Percentiles rank a stretch among this genome's conserved stretches.
These are phyloP conservation scores for Coemansia umbellata DNA, from an alignment of 192 early-diverging fungal species.

Conservation along the genomic window DNA sequence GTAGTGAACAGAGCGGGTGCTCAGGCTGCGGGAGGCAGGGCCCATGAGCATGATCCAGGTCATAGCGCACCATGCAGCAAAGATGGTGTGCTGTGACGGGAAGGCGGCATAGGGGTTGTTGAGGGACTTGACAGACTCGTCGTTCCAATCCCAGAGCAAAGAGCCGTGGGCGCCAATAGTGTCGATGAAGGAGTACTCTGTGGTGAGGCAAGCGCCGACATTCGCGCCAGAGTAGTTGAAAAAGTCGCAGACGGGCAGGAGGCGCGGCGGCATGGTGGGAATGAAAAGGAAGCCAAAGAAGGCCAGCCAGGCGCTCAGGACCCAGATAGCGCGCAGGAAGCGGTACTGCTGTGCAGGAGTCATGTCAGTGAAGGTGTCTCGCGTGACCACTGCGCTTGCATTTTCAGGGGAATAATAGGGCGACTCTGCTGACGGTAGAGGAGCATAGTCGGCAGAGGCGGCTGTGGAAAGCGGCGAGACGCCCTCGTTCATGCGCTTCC, in stretches of 20 bases:
- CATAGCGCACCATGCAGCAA: constrained; percentile 49
- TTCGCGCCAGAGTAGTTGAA: constrained; percentile 45
- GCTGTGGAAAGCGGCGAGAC: constrained; percentile 10
- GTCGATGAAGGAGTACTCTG: constrained; percentile 45
- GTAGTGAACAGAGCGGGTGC: constrained; percentile 20
- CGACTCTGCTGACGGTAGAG: constrained; percentile 4
- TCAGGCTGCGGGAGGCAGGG: constrained; percentile 17
- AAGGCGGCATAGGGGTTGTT: constrained; percentile 54
- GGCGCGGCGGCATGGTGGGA: constrained; percentile 52
- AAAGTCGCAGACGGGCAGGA: constrained; percentile 51
- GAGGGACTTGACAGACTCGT: constrained; percentile 51
- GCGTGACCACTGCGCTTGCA: constrained; percentile 13
- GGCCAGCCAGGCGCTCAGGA: constrained; percentile 46
- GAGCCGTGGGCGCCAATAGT: constrained; percentile 48
- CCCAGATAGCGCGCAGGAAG: constrained; percentile 51
- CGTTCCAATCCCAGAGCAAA: constrained; percentile 54
- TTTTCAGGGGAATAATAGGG: constrained; percentile 24
- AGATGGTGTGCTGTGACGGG: constrained; percentile 51
- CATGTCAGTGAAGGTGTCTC: constrained; percentile 36
- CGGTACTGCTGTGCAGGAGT: constrained; percentile 52
- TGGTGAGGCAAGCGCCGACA: constrained; percentile 46
- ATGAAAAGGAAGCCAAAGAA: constrained; percentile 50
- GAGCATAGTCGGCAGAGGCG: constrained; percentile 25
- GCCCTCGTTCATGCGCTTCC: constrained; percentile 50
- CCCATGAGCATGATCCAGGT: constrained; percentile 46